Evolutionary conservation across 345 rosid genomes (phyloP), one percentile per base, ranked within the genome.

Genomic region (Populus nigra): DNA sequence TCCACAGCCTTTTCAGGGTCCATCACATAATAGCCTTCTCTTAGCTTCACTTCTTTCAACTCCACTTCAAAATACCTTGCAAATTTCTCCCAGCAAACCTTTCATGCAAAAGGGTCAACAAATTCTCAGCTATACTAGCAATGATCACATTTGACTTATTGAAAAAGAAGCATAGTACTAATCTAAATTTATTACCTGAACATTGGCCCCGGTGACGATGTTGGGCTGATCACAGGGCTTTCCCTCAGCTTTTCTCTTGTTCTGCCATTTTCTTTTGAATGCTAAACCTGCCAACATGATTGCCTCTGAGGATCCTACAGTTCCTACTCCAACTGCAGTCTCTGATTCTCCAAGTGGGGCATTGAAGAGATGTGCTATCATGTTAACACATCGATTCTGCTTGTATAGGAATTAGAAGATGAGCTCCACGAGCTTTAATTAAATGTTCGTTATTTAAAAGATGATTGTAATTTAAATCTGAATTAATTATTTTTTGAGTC

Each of bases 41-140:
- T 71, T 18, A 80, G 61, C 73, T 76, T 80, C 39, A 80, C 83
- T 57, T 80, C 83, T 53, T 80, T 76, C 29, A 80, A 33, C 72
- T 80, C 80, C 27, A 76, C 83, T 55, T 76, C 83, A 41, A 80
- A 80, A 50, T 80, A 80, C 66, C 83, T 76, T 8, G 83, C 80
- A 80, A 80, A 80, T 72, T 76, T 76, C 73, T 80, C 79, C 76
- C 79, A 80, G 45, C 76, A 80, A 1, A 79, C 82, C 82, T 79
- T 29, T 53, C 49, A 41, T 2, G 12, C 27, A 10, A 18, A 59
- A 22, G 25, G 20, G 36, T 23, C 69, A 27, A 7, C 23, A 2
- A 31, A 17, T 18, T 27, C 2, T 12, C 35, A 17, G 3, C 41
- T 5, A 5, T 10, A 16, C 27, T 11, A 31, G 25, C 36, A 62